Evolutionary conservation across 345 rosid species (phyloP), one percentile per base, ranked within the genome.

Genomic region (Erysimum cheiranthoides): DNA sequence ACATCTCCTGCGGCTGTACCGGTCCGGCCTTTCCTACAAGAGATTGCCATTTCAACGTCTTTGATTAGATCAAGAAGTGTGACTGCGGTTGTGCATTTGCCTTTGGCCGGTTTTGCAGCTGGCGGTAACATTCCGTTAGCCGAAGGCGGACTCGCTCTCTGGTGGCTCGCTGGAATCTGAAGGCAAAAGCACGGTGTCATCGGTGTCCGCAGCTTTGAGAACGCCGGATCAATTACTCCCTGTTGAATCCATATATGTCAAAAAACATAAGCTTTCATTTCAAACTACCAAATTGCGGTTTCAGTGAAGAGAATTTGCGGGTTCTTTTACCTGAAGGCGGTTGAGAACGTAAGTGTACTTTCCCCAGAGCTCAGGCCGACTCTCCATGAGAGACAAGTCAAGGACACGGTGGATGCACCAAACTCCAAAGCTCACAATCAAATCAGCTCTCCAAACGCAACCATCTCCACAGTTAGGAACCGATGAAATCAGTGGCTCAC

Each of bases 1-100:
- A 96, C 98, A 45, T 96, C 99, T 5, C 99, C 99, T 11, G 99
- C 98, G 49, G 96, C 91, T 68, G 95, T 96, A 39, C 99, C 98
- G 1, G 85, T 86, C 54, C 93, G 85, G 68, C 99, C 99, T 79
- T 85, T 96, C n/a, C 99, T 87, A 51, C 85, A 56, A 35, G 97
- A 93, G 80, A 93, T 88, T 45, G 97, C 92, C n/a, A 67, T 82
- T 85, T 96, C 98, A 42, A 93, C 97, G 7, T 91, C 97, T 88
- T 93, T 96, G 67, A 93, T 85, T 11, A 86, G 69, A 36, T 91
- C 98, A n/a, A 93, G 83, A 40, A 96, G 86, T 73, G 64, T 80
- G 1, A 79, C 76, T 1, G 87, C 86, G 10, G 87, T 93, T 13
- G 99, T 96, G 85, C 89, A 87, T 79, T 86, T 93, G 49, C 98